Conservation (phyloP, 73 alveolate genomes). For the Paramecium caudatum region DNA sequence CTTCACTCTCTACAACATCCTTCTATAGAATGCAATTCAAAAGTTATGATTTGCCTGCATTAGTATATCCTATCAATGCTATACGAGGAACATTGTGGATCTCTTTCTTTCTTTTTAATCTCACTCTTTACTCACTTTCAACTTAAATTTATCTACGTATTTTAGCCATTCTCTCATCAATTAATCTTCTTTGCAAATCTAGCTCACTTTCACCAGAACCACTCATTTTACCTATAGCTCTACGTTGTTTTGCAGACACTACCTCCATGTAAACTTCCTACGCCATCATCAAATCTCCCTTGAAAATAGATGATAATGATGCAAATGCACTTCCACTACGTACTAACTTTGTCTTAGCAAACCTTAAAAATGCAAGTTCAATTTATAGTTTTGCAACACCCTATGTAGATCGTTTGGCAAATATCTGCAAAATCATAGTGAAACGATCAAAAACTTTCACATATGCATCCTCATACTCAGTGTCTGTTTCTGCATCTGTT, state of each 20-base stretch:
- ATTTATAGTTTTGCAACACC: conserved; percentile 82
- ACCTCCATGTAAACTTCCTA: conserved; percentile 80
- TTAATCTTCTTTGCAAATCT: conserved; percentile 84
- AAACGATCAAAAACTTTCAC: conserved; percentile 89
- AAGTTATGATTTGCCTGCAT: conserved; percentile 94
- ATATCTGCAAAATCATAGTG: conserved; percentile 89
- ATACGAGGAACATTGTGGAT: conserved; percentile 80
- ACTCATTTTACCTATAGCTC: conserved; percentile 81
- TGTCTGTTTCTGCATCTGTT: conserved; percentile 76
- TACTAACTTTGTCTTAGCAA: conserved; percentile 85
- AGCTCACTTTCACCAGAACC: conserved; percentile 93
- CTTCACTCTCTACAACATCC: conserved; percentile 80
- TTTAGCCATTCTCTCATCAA: conserved; percentile 86
- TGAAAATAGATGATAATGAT: conserved; percentile 77
- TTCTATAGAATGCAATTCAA: conserved; percentile 82
- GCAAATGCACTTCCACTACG: conserved; percentile 89
- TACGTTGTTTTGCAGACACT: conserved; percentile 87
- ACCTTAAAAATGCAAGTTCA: conserved; percentile 88
- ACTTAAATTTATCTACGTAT: conserved; percentile 65
- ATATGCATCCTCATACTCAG: conserved; percentile 47
- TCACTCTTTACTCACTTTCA: conserved; percentile 59
- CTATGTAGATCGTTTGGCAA: conserved; percentile 88
- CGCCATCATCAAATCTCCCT: conserved; percentile 79
- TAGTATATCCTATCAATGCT: conserved; percentile 93
- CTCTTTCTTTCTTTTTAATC: conserved; percentile 20